Evolutionary conservation across 345 rosid species (phyloP).

Genomic region (Odontarrhena argentea): DNA sequence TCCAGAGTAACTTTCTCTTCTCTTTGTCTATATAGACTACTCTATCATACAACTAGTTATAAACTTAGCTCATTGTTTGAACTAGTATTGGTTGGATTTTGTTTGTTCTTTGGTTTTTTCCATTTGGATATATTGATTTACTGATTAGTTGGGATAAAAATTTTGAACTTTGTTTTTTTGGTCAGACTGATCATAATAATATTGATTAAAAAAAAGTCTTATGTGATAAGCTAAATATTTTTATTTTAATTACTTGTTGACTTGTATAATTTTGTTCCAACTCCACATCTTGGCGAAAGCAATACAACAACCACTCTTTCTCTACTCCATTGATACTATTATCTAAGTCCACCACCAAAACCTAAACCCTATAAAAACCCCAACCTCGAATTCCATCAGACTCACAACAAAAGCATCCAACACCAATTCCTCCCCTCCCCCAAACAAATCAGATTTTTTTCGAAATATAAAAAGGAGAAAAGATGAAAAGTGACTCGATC

Average conservation of each 20-base stretch:
- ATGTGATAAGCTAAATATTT: slow-evolving; percentile 10
- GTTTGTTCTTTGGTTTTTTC: slow-evolving; percentile 20
- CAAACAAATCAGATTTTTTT: not conserved
- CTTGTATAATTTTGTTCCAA: slow-evolving; percentile 33
- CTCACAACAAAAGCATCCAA: slow-evolving; percentile 22
- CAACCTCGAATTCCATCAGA: not conserved
- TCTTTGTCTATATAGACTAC: not conserved
- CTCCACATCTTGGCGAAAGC: slow-evolving; percentile 30
- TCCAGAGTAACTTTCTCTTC: slow-evolving; percentile 23
- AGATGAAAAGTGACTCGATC: slow-evolving; percentile 34
- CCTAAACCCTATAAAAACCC: slow-evolving; percentile 18
- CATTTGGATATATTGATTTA: slow-evolving; percentile 20
- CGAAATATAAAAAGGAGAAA: not conserved
- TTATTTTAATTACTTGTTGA: slow-evolving; percentile 25
- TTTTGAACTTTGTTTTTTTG: not conserved
- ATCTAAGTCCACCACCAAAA: slow-evolving; percentile 31
- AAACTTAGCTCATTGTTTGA: slow-evolving; percentile 15
- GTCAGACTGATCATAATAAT: slow-evolving; percentile 10
- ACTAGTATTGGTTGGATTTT: slow-evolving; percentile 13
- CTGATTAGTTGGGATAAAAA: slow-evolving; percentile 31
- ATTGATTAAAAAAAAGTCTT: no score
- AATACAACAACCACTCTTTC: slow-evolving; percentile 35
- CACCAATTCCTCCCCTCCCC: not conserved
- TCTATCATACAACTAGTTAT: slow-evolving; percentile 6
- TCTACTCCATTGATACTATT: slow-evolving; percentile 39